Base-by-base conservation (phyloP, 164 flowering plant species). In the Nelumbo lutea region DNA sequence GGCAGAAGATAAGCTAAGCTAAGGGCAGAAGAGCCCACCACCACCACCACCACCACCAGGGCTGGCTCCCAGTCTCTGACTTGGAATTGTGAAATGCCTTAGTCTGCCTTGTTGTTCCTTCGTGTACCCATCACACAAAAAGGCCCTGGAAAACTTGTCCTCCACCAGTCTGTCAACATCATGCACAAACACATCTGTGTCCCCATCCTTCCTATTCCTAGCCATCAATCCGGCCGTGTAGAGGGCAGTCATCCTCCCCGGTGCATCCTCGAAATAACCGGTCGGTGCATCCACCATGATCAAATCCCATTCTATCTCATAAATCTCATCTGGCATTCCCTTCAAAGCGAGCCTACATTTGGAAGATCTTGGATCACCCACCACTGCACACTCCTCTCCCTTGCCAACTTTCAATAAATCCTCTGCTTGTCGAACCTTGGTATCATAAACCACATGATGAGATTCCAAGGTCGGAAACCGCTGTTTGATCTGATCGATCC, bases 261-360 rank as follows among this genome's bases (percentile, higher is more conserved):
- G 98, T 0, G 98, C 98, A 38, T 86, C 96, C 9, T 79, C 86
- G 50, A 82, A 79, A 65, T 81, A 95, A 11, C 97, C 98, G 0
- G 92, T 92, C 1, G 97, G 98, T 0, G 96, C 98, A 39, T 92
- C 98, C 45, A 95, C 93, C 96, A 91, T 91, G 42, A 94, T 90
- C 78, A 94, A 39, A 58, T 94, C 98, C 98, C 98, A 94, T 62
- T 87, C 67, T 1, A 57, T 79, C 47, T 86, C 89, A 44, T 90
- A 89, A 38, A 90, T 74, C 68, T 83, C 91, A 43, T 44, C 68
- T 1, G 96, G 94, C 62, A 95, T 65, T 1, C 84, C 79, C 65
- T 87, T 89, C 59, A 89, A 52, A 0, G 89, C 83, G 5, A 92
- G 86, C 52, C 67, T 73, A 55, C 98, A 92, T 70, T 70, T 71